A percentile compares a stretch with the other conserved stretches of the same genome.
These are phyloP conservation scores for Mortierella sp. DNA, from an alignment of 371 early-diverging fungal genomes.

Conservation along the genomic window DNA sequence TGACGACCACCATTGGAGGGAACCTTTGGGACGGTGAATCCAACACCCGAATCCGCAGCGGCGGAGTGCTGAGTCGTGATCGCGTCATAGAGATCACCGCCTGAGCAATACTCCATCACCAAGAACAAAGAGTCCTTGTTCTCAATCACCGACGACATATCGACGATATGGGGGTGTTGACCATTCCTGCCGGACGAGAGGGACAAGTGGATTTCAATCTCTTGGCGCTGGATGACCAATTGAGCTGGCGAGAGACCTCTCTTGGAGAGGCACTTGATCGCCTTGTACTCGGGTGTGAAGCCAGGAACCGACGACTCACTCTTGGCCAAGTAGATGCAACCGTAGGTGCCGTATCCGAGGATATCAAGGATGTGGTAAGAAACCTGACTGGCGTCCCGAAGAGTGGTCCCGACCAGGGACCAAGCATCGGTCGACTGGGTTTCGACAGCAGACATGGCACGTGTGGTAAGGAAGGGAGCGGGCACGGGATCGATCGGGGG, in stretches of 20 bases:
- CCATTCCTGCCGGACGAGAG: constrained; percentile 53
- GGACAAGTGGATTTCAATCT: constrained; percentile 76
- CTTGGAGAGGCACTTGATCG: constrained; percentile 81
- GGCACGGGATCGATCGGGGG: background rate
- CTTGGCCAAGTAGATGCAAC: constrained; percentile 69
- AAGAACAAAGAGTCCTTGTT: constrained; percentile 61
- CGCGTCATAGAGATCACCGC: constrained; percentile 73
- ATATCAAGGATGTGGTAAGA: constrained; percentile 59
- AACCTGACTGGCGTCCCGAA: constrained; percentile 11
- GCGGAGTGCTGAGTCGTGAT: constrained; percentile 58
- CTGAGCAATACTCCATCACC: constrained; percentile 73
- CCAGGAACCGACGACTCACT: constrained; percentile 34
- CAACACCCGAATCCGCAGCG: constrained; percentile 52
- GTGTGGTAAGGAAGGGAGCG: background rate
- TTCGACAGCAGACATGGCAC: constrained; percentile 12
- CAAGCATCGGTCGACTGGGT: constrained; percentile 19
- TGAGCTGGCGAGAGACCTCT: constrained; percentile 67
- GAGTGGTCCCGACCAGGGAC: constrained; percentile 13
- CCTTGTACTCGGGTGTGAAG: constrained; percentile 58
- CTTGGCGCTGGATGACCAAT: constrained; percentile 75
- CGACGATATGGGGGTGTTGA: constrained; percentile 75
- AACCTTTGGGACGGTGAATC: constrained; percentile 24
- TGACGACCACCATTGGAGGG: constrained; percentile 11
- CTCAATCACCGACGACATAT: constrained; percentile 64
- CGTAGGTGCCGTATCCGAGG: constrained; percentile 72